phyloP scores from a whole-genome alignment of 1,284 basidiomycete species.

The Meira miltonrushii region DNA sequence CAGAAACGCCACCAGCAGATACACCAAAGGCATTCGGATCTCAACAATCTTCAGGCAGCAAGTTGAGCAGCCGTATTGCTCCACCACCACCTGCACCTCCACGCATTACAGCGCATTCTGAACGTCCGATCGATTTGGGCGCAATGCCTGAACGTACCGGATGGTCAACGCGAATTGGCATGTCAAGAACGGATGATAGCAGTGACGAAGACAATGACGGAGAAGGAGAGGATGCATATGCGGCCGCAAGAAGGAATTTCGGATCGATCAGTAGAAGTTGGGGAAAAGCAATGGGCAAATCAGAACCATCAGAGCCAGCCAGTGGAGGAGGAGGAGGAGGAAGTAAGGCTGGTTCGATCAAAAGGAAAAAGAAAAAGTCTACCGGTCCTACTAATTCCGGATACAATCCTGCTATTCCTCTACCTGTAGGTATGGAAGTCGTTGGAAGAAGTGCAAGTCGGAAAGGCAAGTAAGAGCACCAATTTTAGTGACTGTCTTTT shows the following conservation, averaged over 20 bases:
- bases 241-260: slow-evolving; percentile 40
- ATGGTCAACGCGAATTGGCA: slow-evolving; percentile 43
- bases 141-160: slow-evolving; percentile 17
- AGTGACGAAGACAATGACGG: slow-evolving; percentile 42
- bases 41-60: not conserved
- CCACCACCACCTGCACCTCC: slow-evolving; percentile 27
- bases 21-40: no score
- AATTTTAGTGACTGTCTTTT: no score
- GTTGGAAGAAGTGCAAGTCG: slow-evolving; percentile 13
- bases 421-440: slow-evolving; percentile 20
- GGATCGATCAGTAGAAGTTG: slow-evolving; percentile 34
- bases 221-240: slow-evolving; percentile 26
- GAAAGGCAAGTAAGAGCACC: no score
- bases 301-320: slow-evolving; percentile 10
- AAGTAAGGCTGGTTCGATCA: slow-evolving; percentile 1
- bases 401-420: slow-evolving; percentile 18
- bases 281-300: slow-evolving; percentile 38
- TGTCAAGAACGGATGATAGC: slow-evolving; percentile 11
- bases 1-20: slow-evolving; percentile 33
- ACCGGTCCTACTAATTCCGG: slow-evolving; percentile 4
- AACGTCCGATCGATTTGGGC: slow-evolving; percentile 24
- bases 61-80: slow-evolving; percentile 27
- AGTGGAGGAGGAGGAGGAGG: slow-evolving; percentile 4
- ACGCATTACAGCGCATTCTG: slow-evolving; percentile 23
- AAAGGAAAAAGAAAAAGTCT: slow-evolving; percentile 18